Evolutionary conservation across 179 eudicot genomes (phyloP).

Genomic region (Carnegiea gigantea): DNA sequence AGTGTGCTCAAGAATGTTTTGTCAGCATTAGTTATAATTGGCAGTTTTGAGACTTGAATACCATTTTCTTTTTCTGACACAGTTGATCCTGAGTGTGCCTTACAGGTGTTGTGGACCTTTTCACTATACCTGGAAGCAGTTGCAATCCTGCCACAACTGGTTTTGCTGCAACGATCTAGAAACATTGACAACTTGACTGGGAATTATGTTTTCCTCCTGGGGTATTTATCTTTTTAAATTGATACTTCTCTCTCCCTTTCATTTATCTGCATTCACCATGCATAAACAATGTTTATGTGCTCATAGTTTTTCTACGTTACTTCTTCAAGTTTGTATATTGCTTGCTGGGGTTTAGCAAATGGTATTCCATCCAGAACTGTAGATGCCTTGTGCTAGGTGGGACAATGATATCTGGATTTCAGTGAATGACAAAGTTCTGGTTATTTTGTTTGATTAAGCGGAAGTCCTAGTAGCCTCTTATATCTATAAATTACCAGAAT

Average conservation of each 20-base stretch:
- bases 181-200: slow-evolving; percentile 64
- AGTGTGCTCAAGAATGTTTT: background rate
- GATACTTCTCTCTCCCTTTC: background rate
- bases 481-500: background rate
- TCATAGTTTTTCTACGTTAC: background rate
- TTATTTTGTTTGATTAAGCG: background rate
- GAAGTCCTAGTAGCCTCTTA: background rate
- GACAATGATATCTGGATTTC: background rate
- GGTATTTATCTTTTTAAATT: slow-evolving; percentile 28
- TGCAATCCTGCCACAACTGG: slow-evolving; percentile 64
- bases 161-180: slow-evolving; percentile 51
- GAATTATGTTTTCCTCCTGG: slow-evolving; percentile 51
- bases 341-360: background rate
- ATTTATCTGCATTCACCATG: background rate
- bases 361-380: background rate
- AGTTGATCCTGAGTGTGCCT: slow-evolving; percentile 1
- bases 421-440: background rate
- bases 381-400: background rate
- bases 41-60: background rate
- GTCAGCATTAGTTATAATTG: background rate
- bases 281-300: background rate
- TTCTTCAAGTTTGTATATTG: background rate
- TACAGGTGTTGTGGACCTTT: slow-evolving; percentile 53
- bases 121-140: slow-evolving; percentile 62
- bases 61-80: background rate